Conservation (phyloP, 1,284 basidiomycete species). For the Trametes hirsuta region DNA sequence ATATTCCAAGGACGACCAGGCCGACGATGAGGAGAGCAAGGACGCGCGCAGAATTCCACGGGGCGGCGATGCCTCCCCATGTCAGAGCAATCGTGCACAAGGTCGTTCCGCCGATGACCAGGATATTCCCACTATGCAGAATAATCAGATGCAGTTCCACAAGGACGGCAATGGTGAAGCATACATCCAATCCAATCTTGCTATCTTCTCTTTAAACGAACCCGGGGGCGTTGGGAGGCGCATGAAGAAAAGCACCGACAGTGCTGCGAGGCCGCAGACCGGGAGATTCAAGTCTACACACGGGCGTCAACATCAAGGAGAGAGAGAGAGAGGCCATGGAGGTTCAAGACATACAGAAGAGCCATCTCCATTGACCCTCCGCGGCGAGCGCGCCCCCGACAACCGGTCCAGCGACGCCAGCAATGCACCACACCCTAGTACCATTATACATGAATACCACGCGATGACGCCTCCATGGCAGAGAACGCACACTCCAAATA, state of each 20-base stretch:
- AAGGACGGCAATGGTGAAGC: constrained; percentile 10
- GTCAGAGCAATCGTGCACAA: constrained; percentile 13
- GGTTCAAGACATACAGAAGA: constrained; percentile 23
- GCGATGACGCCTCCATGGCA: neutral
- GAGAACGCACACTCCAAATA: neutral
- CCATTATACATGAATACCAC: neutral
- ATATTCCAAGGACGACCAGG: neutral
- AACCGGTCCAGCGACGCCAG: constrained; percentile 14
- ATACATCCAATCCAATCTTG: constrained; percentile 41
- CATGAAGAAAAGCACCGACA: constrained; percentile 24
- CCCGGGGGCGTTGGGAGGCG: constrained; percentile 32
- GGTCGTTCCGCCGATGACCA: constrained; percentile 16
- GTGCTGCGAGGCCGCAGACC: constrained; percentile 19
- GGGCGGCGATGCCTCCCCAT: constrained; percentile 14
- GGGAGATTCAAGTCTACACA: constrained; percentile 23
- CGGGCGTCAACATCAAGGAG: neutral
- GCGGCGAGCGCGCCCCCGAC: constrained; percentile 23
- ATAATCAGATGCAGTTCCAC: neutral
- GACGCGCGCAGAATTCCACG: constrained; percentile 14
- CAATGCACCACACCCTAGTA: constrained; percentile 14
- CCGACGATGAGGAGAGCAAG: constrained; percentile 21
- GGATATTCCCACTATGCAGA: constrained; percentile 5
- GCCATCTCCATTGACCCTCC: constrained; percentile 27
- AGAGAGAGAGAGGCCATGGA: too few relatives aligned
- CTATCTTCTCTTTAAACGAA: constrained; percentile 32